Percentiles rank a stretch among this genome's conserved stretches.
These are phyloP conservation scores for Gelatoporia subvermispora DNA, from an alignment of 768 basidiomycete species.

Conservation along the genomic window DNA sequence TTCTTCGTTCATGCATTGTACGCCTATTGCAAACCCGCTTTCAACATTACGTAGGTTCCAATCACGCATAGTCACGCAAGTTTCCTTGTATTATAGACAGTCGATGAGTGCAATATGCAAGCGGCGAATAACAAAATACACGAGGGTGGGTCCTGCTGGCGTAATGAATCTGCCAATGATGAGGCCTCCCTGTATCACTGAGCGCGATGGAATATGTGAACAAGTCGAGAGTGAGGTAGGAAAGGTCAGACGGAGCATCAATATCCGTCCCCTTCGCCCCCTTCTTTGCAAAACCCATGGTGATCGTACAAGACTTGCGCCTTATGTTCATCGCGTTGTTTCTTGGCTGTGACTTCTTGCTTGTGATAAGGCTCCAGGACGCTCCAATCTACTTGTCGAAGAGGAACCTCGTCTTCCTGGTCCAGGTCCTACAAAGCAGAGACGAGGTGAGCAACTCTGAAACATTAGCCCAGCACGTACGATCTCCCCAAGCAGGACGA, in stretches of 20 bases:
- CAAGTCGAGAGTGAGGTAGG: neutral
- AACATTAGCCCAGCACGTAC: slow-evolving; percentile 45
- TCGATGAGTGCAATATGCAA: neutral
- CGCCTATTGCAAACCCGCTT: neutral
- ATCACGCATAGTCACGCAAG: neutral
- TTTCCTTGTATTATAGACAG: too few species aligned
- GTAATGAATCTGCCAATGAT: slow-evolving; percentile 35
- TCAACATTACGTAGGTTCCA: slow-evolving; percentile 5
- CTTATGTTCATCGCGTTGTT: slow-evolving; percentile 77
- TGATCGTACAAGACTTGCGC: slow-evolving; percentile 78
- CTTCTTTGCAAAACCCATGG: slow-evolving; percentile 91
- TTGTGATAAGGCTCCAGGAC: slow-evolving; percentile 69
- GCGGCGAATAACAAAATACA: slow-evolving; percentile 14
- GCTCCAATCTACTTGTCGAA: slow-evolving; percentile 70
- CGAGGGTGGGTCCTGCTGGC: slow-evolving; percentile 17
- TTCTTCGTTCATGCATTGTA: neutral
- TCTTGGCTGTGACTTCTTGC: slow-evolving; percentile 67
- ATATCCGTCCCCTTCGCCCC: slow-evolving; percentile 95
- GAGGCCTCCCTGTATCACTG: slow-evolving; percentile 7
- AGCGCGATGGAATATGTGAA: neutral
- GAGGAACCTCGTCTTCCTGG: slow-evolving; percentile 81
- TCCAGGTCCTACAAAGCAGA: slow-evolving; percentile 70
- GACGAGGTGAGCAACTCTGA: neutral
- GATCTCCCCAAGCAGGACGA: slow-evolving; percentile 94
- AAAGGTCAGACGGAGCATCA: slow-evolving; percentile 29